Evolutionary conservation across 352 stramenopile species (phyloP).

Genomic region (Phytophthora niederhauseri): DNA sequence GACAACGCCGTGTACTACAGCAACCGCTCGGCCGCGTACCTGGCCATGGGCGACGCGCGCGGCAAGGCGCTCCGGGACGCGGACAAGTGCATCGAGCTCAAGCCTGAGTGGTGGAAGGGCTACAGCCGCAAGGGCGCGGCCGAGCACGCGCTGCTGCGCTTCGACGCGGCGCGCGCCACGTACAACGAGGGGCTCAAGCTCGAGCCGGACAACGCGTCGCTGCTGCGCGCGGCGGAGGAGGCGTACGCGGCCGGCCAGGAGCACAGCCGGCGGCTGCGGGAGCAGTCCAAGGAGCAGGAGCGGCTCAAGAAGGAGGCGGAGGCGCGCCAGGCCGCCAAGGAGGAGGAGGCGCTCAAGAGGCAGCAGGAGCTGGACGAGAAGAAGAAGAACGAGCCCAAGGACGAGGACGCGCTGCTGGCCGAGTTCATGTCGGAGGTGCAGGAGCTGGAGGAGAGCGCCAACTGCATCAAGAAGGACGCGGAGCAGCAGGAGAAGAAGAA

Average conservation of each 20-base stretch:
- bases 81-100: slow-evolving; percentile 75
- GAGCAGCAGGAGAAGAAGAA: slow-evolving; percentile 39
- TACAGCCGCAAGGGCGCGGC: slow-evolving; percentile 87
- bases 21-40: slow-evolving; percentile 85
- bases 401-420: slow-evolving; percentile 70
- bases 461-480: slow-evolving; percentile 76
- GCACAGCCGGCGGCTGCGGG: slow-evolving; percentile 62
- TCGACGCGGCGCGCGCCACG: slow-evolving; percentile 70
- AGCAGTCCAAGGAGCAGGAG: slow-evolving; percentile 59
- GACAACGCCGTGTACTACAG: slow-evolving; percentile 88
- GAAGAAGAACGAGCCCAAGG: slow-evolving; percentile 32
- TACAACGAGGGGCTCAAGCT: slow-evolving; percentile 70
- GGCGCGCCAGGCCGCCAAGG: slow-evolving; percentile 25
- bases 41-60: slow-evolving; percentile 80
- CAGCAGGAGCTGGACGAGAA: slow-evolving; percentile 27
- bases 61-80: slow-evolving; percentile 83
- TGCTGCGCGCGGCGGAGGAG: slow-evolving; percentile 70
- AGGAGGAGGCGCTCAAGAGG: slow-evolving; percentile 19
- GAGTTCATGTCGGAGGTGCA: slow-evolving; percentile 90
- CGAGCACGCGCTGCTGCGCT: slow-evolving; percentile 76
- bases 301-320: slow-evolving; percentile 43
- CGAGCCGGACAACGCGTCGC: slow-evolving; percentile 76
- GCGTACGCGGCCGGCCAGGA: slow-evolving; percentile 73
- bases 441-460: slow-evolving; percentile 75
- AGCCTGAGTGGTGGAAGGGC: slow-evolving; percentile 88